Base-by-base conservation (phyloP, 2,329 filamentous ascomycete species). In the Dothiorella sarmentorum region DNA sequence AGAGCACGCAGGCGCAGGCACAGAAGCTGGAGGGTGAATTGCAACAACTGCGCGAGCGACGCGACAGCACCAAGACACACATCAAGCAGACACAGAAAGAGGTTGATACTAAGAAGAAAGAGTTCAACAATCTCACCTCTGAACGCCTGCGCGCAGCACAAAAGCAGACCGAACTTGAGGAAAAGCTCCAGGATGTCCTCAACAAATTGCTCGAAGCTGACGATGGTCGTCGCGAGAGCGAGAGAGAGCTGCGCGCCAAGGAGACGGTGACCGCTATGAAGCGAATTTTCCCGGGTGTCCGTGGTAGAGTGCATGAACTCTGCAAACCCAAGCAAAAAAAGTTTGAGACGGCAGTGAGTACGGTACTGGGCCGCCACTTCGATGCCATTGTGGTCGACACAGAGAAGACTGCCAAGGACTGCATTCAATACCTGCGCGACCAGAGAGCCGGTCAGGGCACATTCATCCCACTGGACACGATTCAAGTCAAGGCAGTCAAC, bases 241-340 rank as follows among this genome's bases (percentile, higher is more conserved):
- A 92, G 67, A 90, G 86, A 69, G 93, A 97, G 69, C 76, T 83
- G 24, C 82, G 86, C 60, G 85, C 88, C 68, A 91, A 90, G 67
- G 92, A 96, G 69, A 89, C 90, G 69, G 87, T 97, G 31, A 85
- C 87, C 10, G 87, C 90, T 29, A 80, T 99, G 67, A 96, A 96
- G 73, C 88, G 91, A 55, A 89, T 96, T 63, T 96, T 91, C 66
- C 90, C 91, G 1, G 59, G 64, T 3, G 93, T 99, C 43, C 90
- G 90, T 64, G 94, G 94, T 18, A 87, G 93, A 44, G 85, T 97
- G 44, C 90, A 91, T 62, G 91, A 96, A 64, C 83, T 99, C 40
- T 97, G 94, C 77, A 92, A 90, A 64, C 93, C 94, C 1, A 97
- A 97, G 74, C 91, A 97, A 76, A 97, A 96, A 76, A 97, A 97